A percentile compares a stretch with the other conserved stretches of the same genome.
phyloP scores from a whole-genome alignment of 768 basidiomycete genomes.

The Rossbeevera mucosa region DNA sequence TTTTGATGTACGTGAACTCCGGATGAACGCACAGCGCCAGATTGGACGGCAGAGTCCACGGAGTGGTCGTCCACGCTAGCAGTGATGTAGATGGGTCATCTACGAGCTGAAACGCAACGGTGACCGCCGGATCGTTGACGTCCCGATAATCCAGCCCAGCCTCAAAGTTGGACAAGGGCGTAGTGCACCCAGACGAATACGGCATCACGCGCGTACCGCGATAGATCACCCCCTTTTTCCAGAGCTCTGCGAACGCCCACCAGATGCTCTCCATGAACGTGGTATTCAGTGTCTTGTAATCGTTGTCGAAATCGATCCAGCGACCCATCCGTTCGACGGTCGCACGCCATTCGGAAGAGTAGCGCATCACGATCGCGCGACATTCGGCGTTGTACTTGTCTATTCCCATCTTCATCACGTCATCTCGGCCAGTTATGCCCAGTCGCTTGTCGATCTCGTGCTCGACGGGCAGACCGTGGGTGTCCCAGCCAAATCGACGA shows the following conservation, averaged over 20 bases:
- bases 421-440: constrained; percentile 85
- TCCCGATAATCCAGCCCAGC: constrained; percentile 90
- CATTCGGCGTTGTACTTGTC: constrained; percentile 98
- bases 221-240: constrained; percentile 89
- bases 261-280: constrained; percentile 97
- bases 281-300: constrained; percentile 94
- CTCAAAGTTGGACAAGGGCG: constrained; percentile 96
- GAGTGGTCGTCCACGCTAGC: constrained; percentile 98
- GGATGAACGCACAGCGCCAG: constrained; percentile 94
- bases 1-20: constrained; percentile 93
- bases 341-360: constrained; percentile 86
- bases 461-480: constrained; percentile 96
- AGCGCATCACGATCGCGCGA: constrained; percentile 95
- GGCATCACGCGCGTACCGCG: constrained; percentile 95
- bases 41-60: constrained; percentile 97
- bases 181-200: constrained; percentile 94
- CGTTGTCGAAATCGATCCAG: constrained; percentile 99
- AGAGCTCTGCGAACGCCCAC: constrained; percentile 98
- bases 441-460: constrained; percentile 99
- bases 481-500: constrained; percentile 98
- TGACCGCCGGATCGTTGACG: constrained; percentile 92
- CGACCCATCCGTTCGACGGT: constrained; percentile 98
- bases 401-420: constrained; percentile 94
- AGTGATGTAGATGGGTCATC: constrained; percentile 89
- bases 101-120: constrained; percentile 87